Base-by-base conservation (phyloP, 768 basidiomycete genomes). In the Chlorophyllum brunneum region DNA sequence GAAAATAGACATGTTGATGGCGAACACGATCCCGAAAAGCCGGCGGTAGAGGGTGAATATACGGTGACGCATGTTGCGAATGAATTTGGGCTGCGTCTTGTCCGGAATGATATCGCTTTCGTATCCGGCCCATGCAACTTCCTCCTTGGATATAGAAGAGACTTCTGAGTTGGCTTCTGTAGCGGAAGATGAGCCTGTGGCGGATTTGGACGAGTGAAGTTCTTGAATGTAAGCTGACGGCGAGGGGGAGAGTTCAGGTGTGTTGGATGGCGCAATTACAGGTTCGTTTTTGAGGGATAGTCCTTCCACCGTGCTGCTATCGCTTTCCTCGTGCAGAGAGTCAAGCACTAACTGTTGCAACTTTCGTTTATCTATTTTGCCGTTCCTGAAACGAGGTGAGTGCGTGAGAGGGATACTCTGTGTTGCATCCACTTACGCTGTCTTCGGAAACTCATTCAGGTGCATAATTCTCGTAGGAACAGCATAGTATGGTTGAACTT, bases 401-500 rank as follows among this genome's bases (percentile, higher is more conserved):
- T 6, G 11, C 4, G 20, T 27, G 43, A 48, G 9, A 55, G 55
- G 23, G 50, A 40, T 8, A 13, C 10, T 9, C 22, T 6, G 13
- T 24, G 23, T 7, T 9, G 18, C 26, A 49, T 26, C 11, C 30
- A 60, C 77, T 55, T 61, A 79, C 78, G 69, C 56, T 20, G 82
- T 84, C 58, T 75, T 73, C 6, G 81, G 80, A 58, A 83, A 76
- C 31, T 68, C 64, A 16, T 69, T 69, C 44, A 82, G 64, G 2
- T 68, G 62, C 30, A 78, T 36, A 53, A 73, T 72, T 29, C 70
- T 70, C 3, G 72, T 70, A 6, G 82, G 81, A 5, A 82, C 77
- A 8, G 80, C 82, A 59, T 83, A 83, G 60, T 81, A 79, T 4
- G 82, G 80, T 57, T 80, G 79, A 2, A 78, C 67, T 53, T 76